Evolutionary conservation across 2,329 filamentous ascomycete species (phyloP).

Genomic region (Trematosphaeria pertusa): DNA sequence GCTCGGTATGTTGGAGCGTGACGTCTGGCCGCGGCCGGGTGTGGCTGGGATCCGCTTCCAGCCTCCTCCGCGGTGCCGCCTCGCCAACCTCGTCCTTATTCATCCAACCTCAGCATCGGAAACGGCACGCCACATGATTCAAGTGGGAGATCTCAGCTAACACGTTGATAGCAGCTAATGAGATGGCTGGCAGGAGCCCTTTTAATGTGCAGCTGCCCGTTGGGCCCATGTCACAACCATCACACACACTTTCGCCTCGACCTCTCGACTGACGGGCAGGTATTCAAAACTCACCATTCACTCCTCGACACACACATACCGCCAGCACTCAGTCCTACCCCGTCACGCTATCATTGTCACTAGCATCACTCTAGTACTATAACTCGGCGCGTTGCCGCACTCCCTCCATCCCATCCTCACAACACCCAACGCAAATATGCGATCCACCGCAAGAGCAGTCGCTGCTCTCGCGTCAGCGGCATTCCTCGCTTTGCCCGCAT

Average conservation of each 20-base stretch:
- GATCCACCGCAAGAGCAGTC: slow-evolving; percentile 41
- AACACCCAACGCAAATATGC: slow-evolving; percentile 32
- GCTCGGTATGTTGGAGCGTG: slow-evolving; percentile 3
- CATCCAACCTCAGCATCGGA: slow-evolving; percentile 37
- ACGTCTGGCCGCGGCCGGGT: slow-evolving; percentile 14
- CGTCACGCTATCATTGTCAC: too few relatives aligned
- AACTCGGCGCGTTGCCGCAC: slow-evolving; percentile 3
- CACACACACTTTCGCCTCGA: slow-evolving; percentile 18
- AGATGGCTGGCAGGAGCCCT: slow-evolving; percentile 44
- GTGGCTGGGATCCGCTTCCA: slow-evolving; percentile 38
- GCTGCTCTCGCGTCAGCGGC: slow-evolving; percentile 49
- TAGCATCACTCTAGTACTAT: too few relatives aligned
- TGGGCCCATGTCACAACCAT: slow-evolving; percentile 31
- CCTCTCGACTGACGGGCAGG: slow-evolving; percentile 31
- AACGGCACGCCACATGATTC: slow-evolving; percentile 28
- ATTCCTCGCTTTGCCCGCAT: slow-evolving; percentile 47
- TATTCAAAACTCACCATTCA: too few relatives aligned
- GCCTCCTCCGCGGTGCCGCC: slow-evolving; percentile 27
- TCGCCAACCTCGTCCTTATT: slow-evolving; percentile 43
- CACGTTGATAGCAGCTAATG: slow-evolving; percentile 33
- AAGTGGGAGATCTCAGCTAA: slow-evolving; percentile 26
- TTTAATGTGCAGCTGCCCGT: slow-evolving; percentile 34
- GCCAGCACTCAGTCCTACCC: slow-evolving; percentile 7
- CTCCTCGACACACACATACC: slow-evolving; percentile 13
- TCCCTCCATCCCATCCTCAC: slow-evolving; percentile 5